Conservation (phyloP, 352 stramenopile species). For the Globisporangium acanthophoron region DNA sequence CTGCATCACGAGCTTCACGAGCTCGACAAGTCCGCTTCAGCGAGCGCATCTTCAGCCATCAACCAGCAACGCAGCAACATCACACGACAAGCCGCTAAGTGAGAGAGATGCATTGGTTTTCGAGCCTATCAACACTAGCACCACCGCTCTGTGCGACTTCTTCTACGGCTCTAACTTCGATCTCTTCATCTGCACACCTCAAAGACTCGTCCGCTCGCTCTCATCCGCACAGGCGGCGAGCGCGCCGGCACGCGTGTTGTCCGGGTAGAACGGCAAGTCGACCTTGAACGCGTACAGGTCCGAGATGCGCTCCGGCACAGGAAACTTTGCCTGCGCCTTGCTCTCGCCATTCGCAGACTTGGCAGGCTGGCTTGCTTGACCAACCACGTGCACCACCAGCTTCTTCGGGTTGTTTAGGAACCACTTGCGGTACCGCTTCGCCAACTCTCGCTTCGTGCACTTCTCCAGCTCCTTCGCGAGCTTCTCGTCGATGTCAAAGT, state of each 20-base stretch:
- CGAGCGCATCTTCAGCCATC: background rate
- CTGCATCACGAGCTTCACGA: background rate
- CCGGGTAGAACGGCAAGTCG: slow-evolving; percentile 45
- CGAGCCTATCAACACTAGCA: background rate
- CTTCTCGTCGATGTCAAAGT: slow-evolving; percentile 67
- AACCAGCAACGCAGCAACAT: background rate
- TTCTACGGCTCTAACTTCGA: background rate
- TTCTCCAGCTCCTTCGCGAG: slow-evolving; percentile 68
- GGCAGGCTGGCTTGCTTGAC: slow-evolving; percentile 34
- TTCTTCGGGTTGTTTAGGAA: slow-evolving; percentile 66
- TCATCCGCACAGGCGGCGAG: slow-evolving; percentile 10
- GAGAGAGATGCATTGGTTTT: background rate
- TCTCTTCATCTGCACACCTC: background rate
- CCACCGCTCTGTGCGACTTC: background rate
- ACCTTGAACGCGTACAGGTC: slow-evolving; percentile 68
- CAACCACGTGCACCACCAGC: slow-evolving; percentile 60
- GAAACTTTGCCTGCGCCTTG: slow-evolving; percentile 14
- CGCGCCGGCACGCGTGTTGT: slow-evolving; percentile 29
- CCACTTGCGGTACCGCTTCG: slow-evolving; percentile 52
- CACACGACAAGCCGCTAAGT: background rate
- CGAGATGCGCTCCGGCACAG: slow-evolving; percentile 29
- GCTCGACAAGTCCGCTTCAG: background rate
- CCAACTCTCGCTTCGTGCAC: slow-evolving; percentile 60
- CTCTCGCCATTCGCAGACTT: slow-evolving; percentile 26
- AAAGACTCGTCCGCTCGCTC: slow-evolving; percentile 11